A percentile compares a stretch with the other conserved stretches of the same genome.
phyloP scores from a whole-genome alignment of 257 asterid species.

The Jaltomata sinuosa region DNA sequence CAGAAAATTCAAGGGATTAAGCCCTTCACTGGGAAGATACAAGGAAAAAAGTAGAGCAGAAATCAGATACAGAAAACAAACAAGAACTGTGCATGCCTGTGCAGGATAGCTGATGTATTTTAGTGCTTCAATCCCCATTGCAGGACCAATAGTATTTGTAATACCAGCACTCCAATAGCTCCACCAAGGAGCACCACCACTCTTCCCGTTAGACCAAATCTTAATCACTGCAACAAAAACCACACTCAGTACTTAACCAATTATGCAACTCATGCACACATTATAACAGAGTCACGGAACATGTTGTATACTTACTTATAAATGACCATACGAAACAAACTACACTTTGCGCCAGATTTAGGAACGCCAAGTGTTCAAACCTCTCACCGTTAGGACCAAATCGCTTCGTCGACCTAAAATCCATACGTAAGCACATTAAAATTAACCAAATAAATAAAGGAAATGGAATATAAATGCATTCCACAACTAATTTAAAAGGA shows the following conservation, averaged over 20 bases:
- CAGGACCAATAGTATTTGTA: constrained; percentile 91
- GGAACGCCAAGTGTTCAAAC: constrained; percentile 93
- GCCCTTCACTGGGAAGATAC: neutral
- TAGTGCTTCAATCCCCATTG: constrained; percentile 96
- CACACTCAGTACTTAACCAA: neutral
- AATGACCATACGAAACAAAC: constrained; percentile 90
- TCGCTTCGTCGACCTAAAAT: constrained; percentile 74
- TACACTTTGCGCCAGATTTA: constrained; percentile 90
- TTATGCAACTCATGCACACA: neutral
- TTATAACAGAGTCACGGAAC: neutral
- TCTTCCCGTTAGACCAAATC: constrained; percentile 70
- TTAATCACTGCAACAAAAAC: constrained; percentile 52
- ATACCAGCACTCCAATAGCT: constrained; percentile 99
- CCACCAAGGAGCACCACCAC: constrained; percentile 95
- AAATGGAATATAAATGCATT: neutral
- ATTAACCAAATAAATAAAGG: neutral
- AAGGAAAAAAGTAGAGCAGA: neutral
- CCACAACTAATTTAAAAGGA: neutral
- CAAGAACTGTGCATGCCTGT: constrained; percentile 37
- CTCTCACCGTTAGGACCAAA: constrained; percentile 85
- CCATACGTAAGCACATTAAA: neutral
- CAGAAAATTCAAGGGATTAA: neutral
- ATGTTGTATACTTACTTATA: constrained; percentile 49
- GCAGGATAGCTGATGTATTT: constrained; percentile 97
- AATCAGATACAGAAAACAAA: neutral